A percentile compares a stretch with the other conserved stretches of the same genome.
phyloP scores from a whole-genome alignment of 257 asterid genomes.

The Gentiana dahurica region DNA sequence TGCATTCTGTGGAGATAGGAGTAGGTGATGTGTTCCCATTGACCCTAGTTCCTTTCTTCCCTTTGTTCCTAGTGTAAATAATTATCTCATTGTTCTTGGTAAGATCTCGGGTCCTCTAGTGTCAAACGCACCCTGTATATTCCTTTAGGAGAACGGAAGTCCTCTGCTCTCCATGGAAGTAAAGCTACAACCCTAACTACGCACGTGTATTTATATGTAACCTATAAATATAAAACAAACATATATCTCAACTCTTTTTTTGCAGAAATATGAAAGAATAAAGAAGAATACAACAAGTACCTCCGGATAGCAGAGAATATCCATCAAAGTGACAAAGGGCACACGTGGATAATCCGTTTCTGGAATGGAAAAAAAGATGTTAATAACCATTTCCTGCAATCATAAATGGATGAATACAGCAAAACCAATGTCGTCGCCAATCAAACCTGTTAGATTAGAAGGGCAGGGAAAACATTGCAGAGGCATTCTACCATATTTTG shows the following conservation, averaged over 20 bases:
- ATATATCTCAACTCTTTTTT: not conserved
- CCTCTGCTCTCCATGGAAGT: conserved; percentile 45
- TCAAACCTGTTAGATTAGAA: conserved; percentile 50
- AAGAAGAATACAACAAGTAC: conserved; percentile 18
- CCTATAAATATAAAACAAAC: conserved; percentile 27
- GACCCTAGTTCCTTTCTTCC: no score
- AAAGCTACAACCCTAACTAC: conserved; percentile 66
- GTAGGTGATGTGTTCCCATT: no score
- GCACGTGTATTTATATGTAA: conserved; percentile 44
- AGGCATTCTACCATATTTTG: conserved; percentile 58
- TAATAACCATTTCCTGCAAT: conserved; percentile 11
- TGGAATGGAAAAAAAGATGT: conserved; percentile 20
- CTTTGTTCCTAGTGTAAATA: no score
- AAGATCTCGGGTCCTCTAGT: conserved; percentile 90
- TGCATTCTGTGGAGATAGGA: no score
- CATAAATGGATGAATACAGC: conserved; percentile 5
- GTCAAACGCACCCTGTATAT: conserved; percentile 63
- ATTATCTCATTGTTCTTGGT: no score
- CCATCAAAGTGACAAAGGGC: conserved; percentile 65
- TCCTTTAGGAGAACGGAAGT: conserved; percentile 46
- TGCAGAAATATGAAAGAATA: no score
- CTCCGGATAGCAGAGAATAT: conserved; percentile 60
- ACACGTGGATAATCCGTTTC: conserved; percentile 43
- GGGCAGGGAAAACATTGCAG: conserved; percentile 60
- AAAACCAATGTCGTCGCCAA: not conserved